A percentile compares a stretch with the other conserved stretches of the same genome.
Evolutionary conservation across 2,329 filamentous ascomycete species (phyloP).

Genomic region (Blumeriella jaapii): DNA sequence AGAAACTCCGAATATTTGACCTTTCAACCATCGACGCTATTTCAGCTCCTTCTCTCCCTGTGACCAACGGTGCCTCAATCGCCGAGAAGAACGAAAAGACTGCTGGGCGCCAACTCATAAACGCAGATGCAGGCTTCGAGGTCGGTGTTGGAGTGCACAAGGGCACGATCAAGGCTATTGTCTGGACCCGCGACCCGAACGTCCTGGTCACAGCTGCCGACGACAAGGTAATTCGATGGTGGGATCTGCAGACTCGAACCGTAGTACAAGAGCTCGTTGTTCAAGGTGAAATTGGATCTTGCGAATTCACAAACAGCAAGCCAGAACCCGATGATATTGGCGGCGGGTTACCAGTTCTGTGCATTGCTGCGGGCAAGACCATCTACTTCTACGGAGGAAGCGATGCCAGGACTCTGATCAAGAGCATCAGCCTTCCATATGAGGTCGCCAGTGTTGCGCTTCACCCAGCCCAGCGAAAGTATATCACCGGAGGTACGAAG

Average conservation of each 20-base stretch:
- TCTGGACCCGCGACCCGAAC: constrained; percentile 84
- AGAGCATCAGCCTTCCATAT: constrained; percentile 67
- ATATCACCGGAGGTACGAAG: constrained; percentile 81
- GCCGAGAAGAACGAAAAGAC: constrained; percentile 19
- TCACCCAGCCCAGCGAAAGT: constrained; percentile 67
- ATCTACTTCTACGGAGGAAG: constrained; percentile 83
- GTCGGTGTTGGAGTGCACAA: constrained; percentile 77
- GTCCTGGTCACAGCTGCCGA: constrained; percentile 81
- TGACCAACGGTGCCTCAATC: too few species aligned
- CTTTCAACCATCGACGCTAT: constrained; percentile 41
- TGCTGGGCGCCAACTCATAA: constrained; percentile 33
- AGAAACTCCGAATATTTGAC: constrained; percentile 91
- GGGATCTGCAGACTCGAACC: constrained; percentile 68
- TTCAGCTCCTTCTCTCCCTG: constrained; percentile 23
- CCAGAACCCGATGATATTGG: constrained; percentile 51
- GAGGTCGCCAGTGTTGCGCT: constrained; percentile 86
- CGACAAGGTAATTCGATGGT: constrained; percentile 90
- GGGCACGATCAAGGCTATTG: constrained; percentile 88
- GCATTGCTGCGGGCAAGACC: constrained; percentile 86
- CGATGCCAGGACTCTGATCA: constrained; percentile 59
- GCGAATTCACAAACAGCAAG: constrained; percentile 67
- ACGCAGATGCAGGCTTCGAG: constrained; percentile 62
- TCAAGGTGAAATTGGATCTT: constrained; percentile 80
- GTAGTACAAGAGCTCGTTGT: constrained; percentile 68
- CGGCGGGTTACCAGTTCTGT: constrained; percentile 61